These are phyloP conservation scores for Euphrasia arctica DNA, from an alignment of 305 asterid species.

Conservation along the genomic window DNA sequence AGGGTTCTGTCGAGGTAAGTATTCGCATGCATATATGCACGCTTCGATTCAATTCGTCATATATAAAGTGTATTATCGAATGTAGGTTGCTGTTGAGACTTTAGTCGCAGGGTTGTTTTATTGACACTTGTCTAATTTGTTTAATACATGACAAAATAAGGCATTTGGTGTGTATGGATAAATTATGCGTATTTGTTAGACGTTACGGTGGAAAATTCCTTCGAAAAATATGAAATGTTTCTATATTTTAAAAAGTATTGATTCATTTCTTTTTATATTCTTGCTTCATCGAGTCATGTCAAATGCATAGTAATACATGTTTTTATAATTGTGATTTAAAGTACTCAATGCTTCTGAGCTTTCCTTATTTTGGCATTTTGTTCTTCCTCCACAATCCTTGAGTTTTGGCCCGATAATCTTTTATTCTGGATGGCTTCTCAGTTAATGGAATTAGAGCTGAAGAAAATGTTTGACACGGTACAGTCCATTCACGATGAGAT, in stretches of 20 bases:
- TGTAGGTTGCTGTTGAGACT: no score
- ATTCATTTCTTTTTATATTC: not conserved
- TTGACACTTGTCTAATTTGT: no score
- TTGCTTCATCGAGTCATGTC: not conserved
- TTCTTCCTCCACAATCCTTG: not conserved
- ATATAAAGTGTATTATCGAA: no score
- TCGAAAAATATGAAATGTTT: not conserved
- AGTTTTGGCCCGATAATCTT: not conserved
- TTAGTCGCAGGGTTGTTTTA: no score
- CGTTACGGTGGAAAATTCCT: not conserved
- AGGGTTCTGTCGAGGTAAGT: constrained; percentile 92
- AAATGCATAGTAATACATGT: no score
- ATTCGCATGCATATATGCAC: not conserved
- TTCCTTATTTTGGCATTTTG: no score
- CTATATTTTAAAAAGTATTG: no score
- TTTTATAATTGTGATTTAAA: not conserved
- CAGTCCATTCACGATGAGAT: constrained; percentile 89
- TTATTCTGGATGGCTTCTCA: not conserved
- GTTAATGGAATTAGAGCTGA: constrained; percentile 88
- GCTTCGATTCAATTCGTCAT: not conserved
- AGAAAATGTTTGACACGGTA: constrained; percentile 78
- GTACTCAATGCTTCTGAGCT: not conserved
- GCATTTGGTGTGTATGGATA: not conserved
- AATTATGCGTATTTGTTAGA: not conserved
- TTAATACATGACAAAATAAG: no score